These are phyloP conservation scores for Fusarium verrucosum DNA, from an alignment of 2,329 filamentous ascomycete species.

Conservation along the genomic window DNA sequence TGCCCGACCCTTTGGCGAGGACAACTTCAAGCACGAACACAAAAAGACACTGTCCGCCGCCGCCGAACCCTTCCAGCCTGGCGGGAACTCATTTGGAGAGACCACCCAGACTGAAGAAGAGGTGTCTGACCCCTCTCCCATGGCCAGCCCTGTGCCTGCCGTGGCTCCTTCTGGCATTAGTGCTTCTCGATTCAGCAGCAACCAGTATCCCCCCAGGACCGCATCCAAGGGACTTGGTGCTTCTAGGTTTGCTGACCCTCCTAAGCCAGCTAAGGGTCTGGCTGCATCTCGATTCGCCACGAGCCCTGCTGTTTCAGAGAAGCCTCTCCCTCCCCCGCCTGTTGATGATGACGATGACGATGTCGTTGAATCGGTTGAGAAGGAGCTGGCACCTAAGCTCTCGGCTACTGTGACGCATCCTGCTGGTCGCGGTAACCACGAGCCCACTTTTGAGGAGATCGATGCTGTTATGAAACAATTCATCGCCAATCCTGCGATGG, in stretches of 20 bases:
- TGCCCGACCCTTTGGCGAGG: conserved; percentile 60
- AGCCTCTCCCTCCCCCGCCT: conserved; percentile 39
- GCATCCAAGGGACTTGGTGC: conserved; percentile 51
- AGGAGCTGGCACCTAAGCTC: conserved; percentile 31
- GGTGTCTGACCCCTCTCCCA: conserved; percentile 39
- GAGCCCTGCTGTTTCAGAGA: conserved; percentile 48
- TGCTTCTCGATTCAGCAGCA: conserved; percentile 35
- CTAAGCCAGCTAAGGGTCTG: conserved; percentile 54
- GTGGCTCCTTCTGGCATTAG: conserved; percentile 33
- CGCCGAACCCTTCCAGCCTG: conserved; percentile 73
- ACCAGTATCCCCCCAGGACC: conserved; percentile 46
- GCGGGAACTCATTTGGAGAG: conserved; percentile 46
- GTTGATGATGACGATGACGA: conserved; percentile 43
- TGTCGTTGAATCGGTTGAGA: conserved; percentile 46
- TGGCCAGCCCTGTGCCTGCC: conserved; percentile 30
- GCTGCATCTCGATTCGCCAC: conserved; percentile 57
- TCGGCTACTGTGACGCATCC: conserved; percentile 27
- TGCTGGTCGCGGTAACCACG: conserved; percentile 42
- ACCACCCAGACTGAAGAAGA: conserved; percentile 36
- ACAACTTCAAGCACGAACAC: conserved; percentile 53
- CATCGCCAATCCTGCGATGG: conserved; percentile 75
- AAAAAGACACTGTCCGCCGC: conserved; percentile 70
- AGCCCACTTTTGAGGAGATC: conserved; percentile 80
- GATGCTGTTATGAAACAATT: conserved; percentile 92
- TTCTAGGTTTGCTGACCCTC: conserved; percentile 60